phyloP scores from a whole-genome alignment of 2,329 filamentous ascomycete species.

The Paecilomyces formosus region DNA sequence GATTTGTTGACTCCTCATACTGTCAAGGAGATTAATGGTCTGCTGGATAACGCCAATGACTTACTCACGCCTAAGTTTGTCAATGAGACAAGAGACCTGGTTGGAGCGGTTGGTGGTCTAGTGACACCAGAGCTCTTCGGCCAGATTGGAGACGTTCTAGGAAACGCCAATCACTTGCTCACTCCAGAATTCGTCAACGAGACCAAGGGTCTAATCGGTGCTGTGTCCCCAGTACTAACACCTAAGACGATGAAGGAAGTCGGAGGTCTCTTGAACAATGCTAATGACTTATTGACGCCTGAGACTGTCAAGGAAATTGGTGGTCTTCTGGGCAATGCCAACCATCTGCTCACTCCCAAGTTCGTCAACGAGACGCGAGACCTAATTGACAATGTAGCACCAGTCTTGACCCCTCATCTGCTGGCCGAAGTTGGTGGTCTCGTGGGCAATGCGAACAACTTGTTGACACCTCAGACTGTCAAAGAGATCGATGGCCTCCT shows the following conservation, averaged over 20 bases:
- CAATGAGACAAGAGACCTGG: not conserved
- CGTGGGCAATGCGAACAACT: constrained; percentile 17
- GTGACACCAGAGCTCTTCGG: constrained; percentile 1
- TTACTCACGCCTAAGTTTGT: not conserved
- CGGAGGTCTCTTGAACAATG: constrained; percentile 12
- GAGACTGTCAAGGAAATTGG: constrained; percentile 13
- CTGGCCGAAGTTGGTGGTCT: constrained; percentile 17
- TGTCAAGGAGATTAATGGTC: no score
- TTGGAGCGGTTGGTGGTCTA: not conserved
- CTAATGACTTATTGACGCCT: constrained; percentile 14
- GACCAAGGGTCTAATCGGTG: constrained; percentile 13
- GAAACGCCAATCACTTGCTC: constrained; percentile 17
- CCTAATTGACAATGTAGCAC: constrained; percentile 15
- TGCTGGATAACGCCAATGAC: no score
- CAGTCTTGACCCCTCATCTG: constrained; percentile 15
- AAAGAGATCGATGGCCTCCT: constrained; percentile 17
- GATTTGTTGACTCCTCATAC: not conserved
- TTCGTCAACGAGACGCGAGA: constrained; percentile 19
- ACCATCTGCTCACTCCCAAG: constrained; percentile 23
- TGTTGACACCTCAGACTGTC: constrained; percentile 20
- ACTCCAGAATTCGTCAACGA: constrained; percentile 15
- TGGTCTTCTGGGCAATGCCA: constrained; percentile 14
- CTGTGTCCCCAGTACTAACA: constrained; percentile 16
- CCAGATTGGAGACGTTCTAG: constrained; percentile 2
- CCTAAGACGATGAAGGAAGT: constrained; percentile 15